Evolutionary conservation across 1,284 basidiomycete genomes (phyloP).

Genomic region (Apiotrichum veenhuisii): DNA sequence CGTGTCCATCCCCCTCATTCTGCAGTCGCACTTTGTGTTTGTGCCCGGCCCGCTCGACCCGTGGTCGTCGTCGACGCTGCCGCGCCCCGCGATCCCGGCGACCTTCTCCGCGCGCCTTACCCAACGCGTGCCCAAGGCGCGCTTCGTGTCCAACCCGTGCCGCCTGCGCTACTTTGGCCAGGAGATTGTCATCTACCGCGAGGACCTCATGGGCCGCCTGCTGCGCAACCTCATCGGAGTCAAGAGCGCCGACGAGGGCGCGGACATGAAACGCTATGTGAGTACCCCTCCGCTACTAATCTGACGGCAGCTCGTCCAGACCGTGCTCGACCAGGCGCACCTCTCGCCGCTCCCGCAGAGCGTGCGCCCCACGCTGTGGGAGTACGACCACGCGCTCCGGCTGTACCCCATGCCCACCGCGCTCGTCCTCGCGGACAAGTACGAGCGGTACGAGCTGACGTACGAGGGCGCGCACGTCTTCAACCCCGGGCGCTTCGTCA

Average conservation of each 20-base stretch:
- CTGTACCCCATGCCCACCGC: slow-evolving; percentile 93
- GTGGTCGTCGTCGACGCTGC: slow-evolving; percentile 69
- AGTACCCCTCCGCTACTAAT: slow-evolving; percentile 31
- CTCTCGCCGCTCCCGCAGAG: slow-evolving; percentile 77
- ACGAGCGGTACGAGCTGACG: slow-evolving; percentile 91
- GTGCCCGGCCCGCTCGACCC: slow-evolving; percentile 92
- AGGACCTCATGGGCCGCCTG: slow-evolving; percentile 92
- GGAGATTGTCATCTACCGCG: slow-evolving; percentile 90
- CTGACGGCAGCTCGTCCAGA: slow-evolving; percentile 73
- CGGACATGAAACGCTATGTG: slow-evolving; percentile 80
- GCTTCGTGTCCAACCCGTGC: slow-evolving; percentile 88
- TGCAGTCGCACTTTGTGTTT: slow-evolving; percentile 82
- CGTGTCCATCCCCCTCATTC: slow-evolving; percentile 72
- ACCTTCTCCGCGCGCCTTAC: slow-evolving; percentile 67
- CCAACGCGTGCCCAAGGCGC: slow-evolving; percentile 67
- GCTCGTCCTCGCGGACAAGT: slow-evolving; percentile 93
- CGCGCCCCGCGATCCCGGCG: slow-evolving; percentile 72
- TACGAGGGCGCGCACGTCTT: slow-evolving; percentile 99
- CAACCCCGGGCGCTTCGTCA: slow-evolving; percentile 86
- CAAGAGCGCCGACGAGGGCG: slow-evolving; percentile 67
- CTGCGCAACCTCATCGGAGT: slow-evolving; percentile 83
- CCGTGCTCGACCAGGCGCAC: slow-evolving; percentile 86
- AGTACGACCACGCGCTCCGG: slow-evolving; percentile 87
- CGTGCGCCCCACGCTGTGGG: slow-evolving; percentile 82
- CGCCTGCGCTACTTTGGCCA: slow-evolving; percentile 93